Evolutionary conservation across 306 rosid genomes (phyloP), one percentile per base, ranked within the genome.

Genomic region (Comarum palustre): DNA sequence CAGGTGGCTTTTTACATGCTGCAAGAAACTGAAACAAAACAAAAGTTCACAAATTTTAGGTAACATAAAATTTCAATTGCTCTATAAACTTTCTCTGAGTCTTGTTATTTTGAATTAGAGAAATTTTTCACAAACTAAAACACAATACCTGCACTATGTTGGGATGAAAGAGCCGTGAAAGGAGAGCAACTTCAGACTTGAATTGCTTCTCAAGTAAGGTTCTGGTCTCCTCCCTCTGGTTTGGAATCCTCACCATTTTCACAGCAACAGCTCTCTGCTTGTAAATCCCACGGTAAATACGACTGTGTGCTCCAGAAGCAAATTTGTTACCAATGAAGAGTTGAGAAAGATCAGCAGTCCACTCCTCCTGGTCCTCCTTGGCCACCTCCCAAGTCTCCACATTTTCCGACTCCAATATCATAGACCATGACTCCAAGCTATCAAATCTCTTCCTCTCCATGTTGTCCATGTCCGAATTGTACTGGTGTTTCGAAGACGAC

Each of bases 211-310:
- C 97, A 15, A 93, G 89, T 61, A 87, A 77, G 82, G 74, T 19
- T 81, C 90, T 86, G 41, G 87, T 89, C 76, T 93, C 97, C 61
- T 84, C 92, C 25, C 81, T 43, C 86, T 89, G 97, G 64, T 75
- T 84, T 68, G 98, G 98, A 77, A 93, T 87, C 58, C 98, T 86
- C 52, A 93, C 98, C 98, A 93, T 93, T 86, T 93, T 93, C 38
- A 93, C 98, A 66, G 98, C 98, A 58, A 93, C 98, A 2, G 98
- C 98, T 82, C 94, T 82, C 83, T 93, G 98, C 87, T 87, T 93
- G 86, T 93, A 93, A 79, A 93, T 93, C 60, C 98, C 98, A 29
- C 98, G 90, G 82, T 93, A 93, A 51, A 93, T 93, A 25, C 98
- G 50, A 78, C 98, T 93, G 45, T 93, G 96, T 50, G 98, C 98